Base-by-base conservation (phyloP, 148 eudicot species). In the Arbutus unedo region DNA sequence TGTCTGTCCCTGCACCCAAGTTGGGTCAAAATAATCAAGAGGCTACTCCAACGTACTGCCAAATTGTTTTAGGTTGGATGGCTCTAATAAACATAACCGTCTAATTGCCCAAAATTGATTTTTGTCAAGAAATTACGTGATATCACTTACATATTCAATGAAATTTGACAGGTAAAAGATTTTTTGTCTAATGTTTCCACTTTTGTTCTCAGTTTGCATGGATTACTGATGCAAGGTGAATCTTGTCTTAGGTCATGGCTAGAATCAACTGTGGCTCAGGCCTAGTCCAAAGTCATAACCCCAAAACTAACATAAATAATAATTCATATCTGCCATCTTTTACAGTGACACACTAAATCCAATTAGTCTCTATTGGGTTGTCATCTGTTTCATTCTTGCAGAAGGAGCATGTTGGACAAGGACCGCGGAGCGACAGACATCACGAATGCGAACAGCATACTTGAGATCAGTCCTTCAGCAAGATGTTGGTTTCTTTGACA, bases 341-440 rank as follows among this genome's bases (percentile, higher is more conserved):
- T 31, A 31, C 38, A 0, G 19, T 19, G 21, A 5, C 62, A 57
- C 6, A 57, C 3, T 5, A 57, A 57, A 57, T 57, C 21, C 23
- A 57, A 1, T 31, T 31, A 18, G 23, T 57, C 23, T 57, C n/a
- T 55, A 57, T 57, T 19, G 5, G n/a, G 64, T 57, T 19, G 23
- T 2, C 72, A 11, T 11, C 14, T 70, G 8, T 18, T 19, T 19
- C 2, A 1, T 3, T 50, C 9, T 8, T 82, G 81, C 88, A 90
- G 92, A 87, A 77, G 92, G 89, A 45, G 6, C 86, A 5, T 88
- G 90, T 83, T 88, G 90, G 89, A 85, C 90, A 77, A 85, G 89
- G 76, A 90, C 89, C 8, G 92, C 88, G 19, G 92, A 88, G 78
- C 82, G 90, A 81, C 92, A 90, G 50, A 87, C 89, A 11, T 86